Evolutionary conservation across 768 basidiomycete species (phyloP).

Genomic region (Bullera alba): DNA sequence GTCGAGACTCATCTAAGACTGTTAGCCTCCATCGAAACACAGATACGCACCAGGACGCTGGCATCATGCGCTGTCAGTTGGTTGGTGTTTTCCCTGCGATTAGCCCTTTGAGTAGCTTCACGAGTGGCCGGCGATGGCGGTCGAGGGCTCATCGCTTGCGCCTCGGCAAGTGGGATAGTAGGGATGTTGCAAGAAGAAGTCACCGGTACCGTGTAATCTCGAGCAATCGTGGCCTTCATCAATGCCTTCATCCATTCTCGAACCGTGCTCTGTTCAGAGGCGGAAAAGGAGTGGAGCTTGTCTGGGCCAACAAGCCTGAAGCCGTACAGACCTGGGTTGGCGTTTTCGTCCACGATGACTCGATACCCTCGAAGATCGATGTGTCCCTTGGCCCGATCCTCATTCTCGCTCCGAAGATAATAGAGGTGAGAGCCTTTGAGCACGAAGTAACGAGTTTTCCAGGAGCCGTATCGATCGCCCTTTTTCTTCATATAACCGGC

Average conservation of each 20-base stretch:
- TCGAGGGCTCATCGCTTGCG: constrained; percentile 92
- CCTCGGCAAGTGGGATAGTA: constrained; percentile 87
- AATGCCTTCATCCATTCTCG: constrained; percentile 99
- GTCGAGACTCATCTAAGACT: constrained; percentile 8
- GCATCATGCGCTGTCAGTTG: constrained; percentile 53
- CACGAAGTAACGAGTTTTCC: constrained; percentile 87
- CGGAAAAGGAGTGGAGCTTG: constrained; percentile 84
- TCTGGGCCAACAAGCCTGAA: constrained; percentile 87
- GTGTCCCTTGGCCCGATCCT: constrained; percentile 93
- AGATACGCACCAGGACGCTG: constrained; percentile 25
- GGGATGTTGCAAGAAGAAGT: constrained; percentile 95
- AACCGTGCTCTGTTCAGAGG: constrained; percentile 71
- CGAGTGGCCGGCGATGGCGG: constrained; percentile 86
- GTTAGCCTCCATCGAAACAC: constrained; percentile 17
- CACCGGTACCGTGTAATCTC: constrained; percentile 89
- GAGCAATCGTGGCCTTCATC: constrained; percentile 94
- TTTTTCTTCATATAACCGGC: constrained; percentile 94
- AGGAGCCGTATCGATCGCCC: constrained; percentile 82
- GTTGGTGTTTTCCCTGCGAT: constrained; percentile 76
- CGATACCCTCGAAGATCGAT: constrained; percentile 86
- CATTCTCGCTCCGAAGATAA: constrained; percentile 68
- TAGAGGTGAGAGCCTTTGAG: constrained; percentile 90
- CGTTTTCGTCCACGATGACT: constrained; percentile 83
- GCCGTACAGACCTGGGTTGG: constrained; percentile 86
- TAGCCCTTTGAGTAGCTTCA: constrained; percentile 77